Base-by-base conservation (phyloP, 2,329 filamentous ascomycete genomes). In the Aspergillus intermedius region DNA sequence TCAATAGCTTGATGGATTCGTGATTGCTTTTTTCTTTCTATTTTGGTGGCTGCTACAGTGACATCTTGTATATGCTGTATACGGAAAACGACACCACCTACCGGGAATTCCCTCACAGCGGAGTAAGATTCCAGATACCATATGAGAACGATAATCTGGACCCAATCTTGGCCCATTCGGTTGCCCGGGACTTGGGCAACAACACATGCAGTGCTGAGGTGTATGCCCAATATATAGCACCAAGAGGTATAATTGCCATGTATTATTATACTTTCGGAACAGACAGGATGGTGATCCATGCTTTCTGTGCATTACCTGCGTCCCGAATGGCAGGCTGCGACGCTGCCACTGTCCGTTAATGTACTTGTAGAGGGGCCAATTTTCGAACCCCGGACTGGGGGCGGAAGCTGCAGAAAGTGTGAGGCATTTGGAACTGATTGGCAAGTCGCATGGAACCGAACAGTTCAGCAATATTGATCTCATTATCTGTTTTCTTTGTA, bases 161-260 rank as follows among this genome's bases (percentile, higher is more conserved):
- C 42, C 42, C 41, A 45, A 40, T 30, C 48, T 44, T 54, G 49
- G 52, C 45, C 45, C 40, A 51, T 46, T 48, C 51, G 42, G 48
- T 49, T 45, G 50, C 47, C 51, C 51, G 46, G 44, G 44, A 47
- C 48, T 61, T 59, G 59, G 59, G 59, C 58, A 50, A 58, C 58
- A 54, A 60, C 44, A 39, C 55, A 51, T 58, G 58, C 58, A 58
- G 51, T 44, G 40, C 53, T 30, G 25, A 30, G 35, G 49, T 62
- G 51, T 58, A 57, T 64, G 61, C 61, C 61, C 59, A 59, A 64
- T 56, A 51, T 9, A 37, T 15, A 8, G 17, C 34, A 15, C n/a
- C 34, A n/a, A 19, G 34, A 19, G 19, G 15, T 19, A 40, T 15
- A 40, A 40, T 40, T 9, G 37, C 17, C 15, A 40, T 40, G 15